phyloP scores from a whole-genome alignment of 2,329 filamentous ascomycete genomes.

The Fusarium sulawesiense region DNA sequence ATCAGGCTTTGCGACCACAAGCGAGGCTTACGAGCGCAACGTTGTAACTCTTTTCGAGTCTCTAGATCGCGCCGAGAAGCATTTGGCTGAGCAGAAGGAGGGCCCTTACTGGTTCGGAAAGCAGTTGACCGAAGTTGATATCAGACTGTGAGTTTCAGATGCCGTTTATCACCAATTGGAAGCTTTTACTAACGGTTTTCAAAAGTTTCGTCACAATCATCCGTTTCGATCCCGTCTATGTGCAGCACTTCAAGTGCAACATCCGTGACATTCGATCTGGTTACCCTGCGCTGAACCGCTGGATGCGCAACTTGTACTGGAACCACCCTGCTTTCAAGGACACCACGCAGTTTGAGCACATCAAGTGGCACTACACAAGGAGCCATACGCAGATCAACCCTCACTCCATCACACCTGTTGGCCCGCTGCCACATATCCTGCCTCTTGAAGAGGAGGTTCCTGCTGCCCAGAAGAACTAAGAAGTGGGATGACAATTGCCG shows the following conservation, averaged over 20 bases:
- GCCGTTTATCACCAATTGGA: not conserved
- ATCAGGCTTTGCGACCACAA: constrained; percentile 85
- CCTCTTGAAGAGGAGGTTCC: constrained; percentile 80
- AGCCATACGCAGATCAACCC: constrained; percentile 76
- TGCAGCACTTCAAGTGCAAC: constrained; percentile 92
- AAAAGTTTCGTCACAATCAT: constrained; percentile 74
- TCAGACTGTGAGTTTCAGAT: constrained; percentile 68
- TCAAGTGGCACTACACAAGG: constrained; percentile 80
- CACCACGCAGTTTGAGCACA: constrained; percentile 93
- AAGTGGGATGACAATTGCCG: not conserved
- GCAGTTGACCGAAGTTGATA: constrained; percentile 82
- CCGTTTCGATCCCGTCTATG: constrained; percentile 82
- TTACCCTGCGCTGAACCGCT: constrained; percentile 83
- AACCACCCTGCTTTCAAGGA: constrained; percentile 79
- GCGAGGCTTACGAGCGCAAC: constrained; percentile 83
- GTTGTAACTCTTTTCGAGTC: constrained; percentile 77
- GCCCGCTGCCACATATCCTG: constrained; percentile 85
- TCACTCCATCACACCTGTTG: constrained; percentile 81
- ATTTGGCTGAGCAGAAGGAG: constrained; percentile 62
- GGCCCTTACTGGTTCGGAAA: constrained; percentile 82
- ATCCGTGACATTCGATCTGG: constrained; percentile 84
- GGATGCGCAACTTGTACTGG: constrained; percentile 90
- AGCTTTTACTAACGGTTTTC: constrained; percentile 16
- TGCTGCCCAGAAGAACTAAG: constrained; percentile 55
- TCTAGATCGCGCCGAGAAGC: constrained; percentile 79